These are phyloP conservation scores for Dryadomyces quercus-mongolicae DNA, from an alignment of 2,329 filamentous ascomycete genomes.

Conservation along the genomic window DNA sequence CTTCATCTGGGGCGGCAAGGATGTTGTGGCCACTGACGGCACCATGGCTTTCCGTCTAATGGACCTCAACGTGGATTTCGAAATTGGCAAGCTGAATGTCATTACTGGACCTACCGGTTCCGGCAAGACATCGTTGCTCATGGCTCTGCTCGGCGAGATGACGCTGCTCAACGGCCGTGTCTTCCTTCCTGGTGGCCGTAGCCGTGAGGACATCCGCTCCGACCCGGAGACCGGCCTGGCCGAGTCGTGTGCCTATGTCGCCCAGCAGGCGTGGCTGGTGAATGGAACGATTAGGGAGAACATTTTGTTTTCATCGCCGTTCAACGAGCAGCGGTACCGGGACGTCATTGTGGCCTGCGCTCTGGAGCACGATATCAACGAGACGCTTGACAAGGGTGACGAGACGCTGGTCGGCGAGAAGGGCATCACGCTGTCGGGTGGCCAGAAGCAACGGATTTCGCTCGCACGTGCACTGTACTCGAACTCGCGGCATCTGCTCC, in stretches of 20 bases:
- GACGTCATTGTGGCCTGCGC: constrained; percentile 86
- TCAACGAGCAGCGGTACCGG: constrained; percentile 71
- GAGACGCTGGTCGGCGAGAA: constrained; percentile 94
- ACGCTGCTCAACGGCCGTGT: constrained; percentile 69
- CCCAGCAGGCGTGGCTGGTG: constrained; percentile 92
- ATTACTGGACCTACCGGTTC: constrained; percentile 88
- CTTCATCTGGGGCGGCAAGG: constrained; percentile 75
- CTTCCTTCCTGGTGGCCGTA: constrained; percentile 72
- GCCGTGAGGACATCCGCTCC: constrained; percentile 70
- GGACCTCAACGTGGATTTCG: constrained; percentile 72
- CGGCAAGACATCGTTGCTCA: constrained; percentile 89
- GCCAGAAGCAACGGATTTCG: constrained; percentile 95
- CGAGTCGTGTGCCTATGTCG: constrained; percentile 91
- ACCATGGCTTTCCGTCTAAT: constrained; percentile 73
- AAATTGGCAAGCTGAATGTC: constrained; percentile 78
- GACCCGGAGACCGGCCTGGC: constrained; percentile 78
- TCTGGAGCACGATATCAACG: constrained; percentile 67
- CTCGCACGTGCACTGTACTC: constrained; percentile 96
- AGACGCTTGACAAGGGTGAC: constrained; percentile 86
- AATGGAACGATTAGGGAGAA: constrained; percentile 95
- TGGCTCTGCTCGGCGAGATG: constrained; percentile 97
- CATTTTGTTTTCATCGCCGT: constrained; percentile 77
- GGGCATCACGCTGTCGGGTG: constrained; percentile 89
- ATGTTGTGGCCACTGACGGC: constrained; percentile 47
- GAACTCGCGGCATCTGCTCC: constrained; percentile 75